These are phyloP conservation scores for Trypanosoma cruzi DNA, from an alignment of 208 protist genomes.

Conservation along the genomic window DNA sequence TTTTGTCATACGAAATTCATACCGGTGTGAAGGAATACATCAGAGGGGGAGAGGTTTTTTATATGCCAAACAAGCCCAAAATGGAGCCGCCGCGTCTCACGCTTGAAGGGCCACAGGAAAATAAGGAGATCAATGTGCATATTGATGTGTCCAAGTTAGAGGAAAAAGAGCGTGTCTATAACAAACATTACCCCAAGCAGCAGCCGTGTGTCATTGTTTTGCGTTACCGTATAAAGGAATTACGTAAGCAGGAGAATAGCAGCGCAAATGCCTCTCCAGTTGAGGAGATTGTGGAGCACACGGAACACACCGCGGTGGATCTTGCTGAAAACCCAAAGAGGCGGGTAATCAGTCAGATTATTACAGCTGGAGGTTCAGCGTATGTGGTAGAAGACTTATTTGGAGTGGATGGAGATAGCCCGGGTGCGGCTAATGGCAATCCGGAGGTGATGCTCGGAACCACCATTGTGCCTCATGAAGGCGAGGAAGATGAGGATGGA, in stretches of 20 bases:
- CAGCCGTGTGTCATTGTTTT: slow-evolving; percentile 90
- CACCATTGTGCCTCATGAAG: slow-evolving; percentile 63
- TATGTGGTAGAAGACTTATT: slow-evolving; percentile 91
- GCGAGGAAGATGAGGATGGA: slow-evolving; percentile 79
- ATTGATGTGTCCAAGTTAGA: slow-evolving; percentile 77
- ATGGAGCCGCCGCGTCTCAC: slow-evolving; percentile 77
- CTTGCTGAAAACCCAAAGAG: slow-evolving; percentile 72
- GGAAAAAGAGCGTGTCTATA: slow-evolving; percentile 86
- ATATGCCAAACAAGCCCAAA: slow-evolving; percentile 92
- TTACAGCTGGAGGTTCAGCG: slow-evolving; percentile 72
- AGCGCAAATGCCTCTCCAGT: slow-evolving; percentile 30
- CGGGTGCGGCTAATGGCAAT: slow-evolving; percentile 29
- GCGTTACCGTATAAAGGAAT: slow-evolving; percentile 79
- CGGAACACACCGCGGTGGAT: slow-evolving; percentile 90
- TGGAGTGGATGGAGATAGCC: slow-evolving; percentile 71
- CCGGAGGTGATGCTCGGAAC: slow-evolving; percentile 77
- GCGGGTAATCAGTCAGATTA: slow-evolving; percentile 86
- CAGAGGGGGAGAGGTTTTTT: slow-evolving; percentile 63
- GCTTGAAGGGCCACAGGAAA: slow-evolving; percentile 72
- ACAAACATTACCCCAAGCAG: slow-evolving; percentile 91
- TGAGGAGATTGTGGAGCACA: slow-evolving; percentile 72
- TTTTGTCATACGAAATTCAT: slow-evolving; percentile 90
- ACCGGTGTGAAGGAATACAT: slow-evolving; percentile 90
- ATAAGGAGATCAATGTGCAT: slow-evolving; percentile 72
- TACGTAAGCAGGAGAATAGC: slow-evolving; percentile 48